Conservation (phyloP, 202 grass and related monocot genomes). For the Setaria italica region DNA sequence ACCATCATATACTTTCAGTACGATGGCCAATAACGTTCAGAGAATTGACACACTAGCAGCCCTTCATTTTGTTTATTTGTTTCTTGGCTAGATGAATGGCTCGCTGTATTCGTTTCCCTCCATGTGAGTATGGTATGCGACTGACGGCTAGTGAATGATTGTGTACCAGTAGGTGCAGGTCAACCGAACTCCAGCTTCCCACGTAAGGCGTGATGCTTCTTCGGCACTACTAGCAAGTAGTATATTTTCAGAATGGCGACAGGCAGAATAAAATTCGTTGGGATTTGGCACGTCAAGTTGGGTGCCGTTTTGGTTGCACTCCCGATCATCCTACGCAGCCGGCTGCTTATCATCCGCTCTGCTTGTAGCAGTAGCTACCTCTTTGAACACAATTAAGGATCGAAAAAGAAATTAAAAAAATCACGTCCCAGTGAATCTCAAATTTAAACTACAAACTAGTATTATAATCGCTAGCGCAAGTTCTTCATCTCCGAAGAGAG, state of each 20-base stretch:
- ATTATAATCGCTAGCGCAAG: no score
- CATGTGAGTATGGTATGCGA: no score
- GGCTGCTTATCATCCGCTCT: no score
- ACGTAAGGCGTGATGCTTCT: slow-evolving; percentile 6
- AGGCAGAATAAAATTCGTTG: not conserved
- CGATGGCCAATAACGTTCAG: no score
- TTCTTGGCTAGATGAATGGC: not conserved
- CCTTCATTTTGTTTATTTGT: not conserved
- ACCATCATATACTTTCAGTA: no score
- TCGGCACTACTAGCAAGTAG: not conserved
- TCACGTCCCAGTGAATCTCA: no score
- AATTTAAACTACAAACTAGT: no score
- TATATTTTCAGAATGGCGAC: not conserved
- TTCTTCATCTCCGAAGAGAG: no score
- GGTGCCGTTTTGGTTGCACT: not conserved
- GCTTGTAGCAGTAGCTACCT: no score
- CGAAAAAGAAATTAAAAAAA: no score
- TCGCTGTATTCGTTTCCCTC: not conserved
- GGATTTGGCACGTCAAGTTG: not conserved
- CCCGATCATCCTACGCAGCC: not conserved
- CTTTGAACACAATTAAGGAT: not conserved
- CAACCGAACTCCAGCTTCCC: not conserved
- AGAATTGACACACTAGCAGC: no score
- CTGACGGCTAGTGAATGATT: not conserved
- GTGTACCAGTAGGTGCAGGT: not conserved